Conservation (phyloP, 2,329 filamentous ascomycete species). For the Harringtonia lauricola region DNA sequence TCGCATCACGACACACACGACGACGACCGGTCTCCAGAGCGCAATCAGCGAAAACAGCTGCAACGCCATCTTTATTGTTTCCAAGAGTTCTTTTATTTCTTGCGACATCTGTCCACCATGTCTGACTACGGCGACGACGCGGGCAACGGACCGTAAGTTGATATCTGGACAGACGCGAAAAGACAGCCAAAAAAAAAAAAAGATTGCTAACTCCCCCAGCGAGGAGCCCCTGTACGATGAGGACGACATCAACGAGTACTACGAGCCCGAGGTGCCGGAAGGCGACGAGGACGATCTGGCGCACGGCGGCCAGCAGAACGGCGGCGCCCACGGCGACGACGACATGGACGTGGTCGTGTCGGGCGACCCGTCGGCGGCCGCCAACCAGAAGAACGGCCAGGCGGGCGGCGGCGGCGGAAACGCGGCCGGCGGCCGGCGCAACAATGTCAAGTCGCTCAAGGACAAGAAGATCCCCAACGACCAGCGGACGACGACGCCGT, state of each 20-base stretch:
- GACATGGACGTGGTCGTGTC: conserved; percentile 48
- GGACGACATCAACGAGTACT: conserved; percentile 50
- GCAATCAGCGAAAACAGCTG: not conserved
- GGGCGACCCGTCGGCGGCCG: conserved; percentile 50
- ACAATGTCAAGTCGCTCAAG: conserved; percentile 43
- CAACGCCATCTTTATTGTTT: no score
- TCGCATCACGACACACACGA: conserved; percentile 1
- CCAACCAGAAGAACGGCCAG: conserved; percentile 29
- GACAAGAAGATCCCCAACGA: conserved; percentile 88
- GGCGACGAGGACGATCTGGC: conserved; percentile 43
- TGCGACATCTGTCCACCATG: conserved; percentile 32
- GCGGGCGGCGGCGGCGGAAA: no score
- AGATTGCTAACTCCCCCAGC: conserved; percentile 25
- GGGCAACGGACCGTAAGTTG: conserved; percentile 40
- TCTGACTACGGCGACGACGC: conserved; percentile 62
- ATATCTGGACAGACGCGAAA: no score
- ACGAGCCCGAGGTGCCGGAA: conserved; percentile 42
- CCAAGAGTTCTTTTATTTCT: no score
- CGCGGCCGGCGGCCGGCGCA: conserved; percentile 40
- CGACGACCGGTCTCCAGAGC: not conserved
- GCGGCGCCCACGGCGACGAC: conserved; percentile 44
- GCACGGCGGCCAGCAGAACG: conserved; percentile 36
- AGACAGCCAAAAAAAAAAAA: no score
- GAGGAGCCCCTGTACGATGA: conserved; percentile 66
- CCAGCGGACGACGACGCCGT: conserved; percentile 84